Evolutionary conservation across 805 yeast species (phyloP).

Genomic region (Metschnikowia gelsemii): DNA sequence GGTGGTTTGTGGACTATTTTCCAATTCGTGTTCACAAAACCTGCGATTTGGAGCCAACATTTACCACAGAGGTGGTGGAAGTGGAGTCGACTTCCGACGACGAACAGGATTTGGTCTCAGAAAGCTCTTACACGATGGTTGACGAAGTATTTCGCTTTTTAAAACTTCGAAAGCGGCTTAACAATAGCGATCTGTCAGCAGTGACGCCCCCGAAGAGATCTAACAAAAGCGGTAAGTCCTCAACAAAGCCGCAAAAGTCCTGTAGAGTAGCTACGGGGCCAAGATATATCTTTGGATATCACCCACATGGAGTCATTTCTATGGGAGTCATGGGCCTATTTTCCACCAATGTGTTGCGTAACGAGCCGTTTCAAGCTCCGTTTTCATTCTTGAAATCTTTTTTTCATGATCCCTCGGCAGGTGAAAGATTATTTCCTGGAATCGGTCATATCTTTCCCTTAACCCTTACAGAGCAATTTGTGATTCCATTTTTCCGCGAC

Average conservation of each 20-base stretch:
- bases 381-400: slow-evolving; percentile 32
- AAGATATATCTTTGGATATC: slow-evolving; percentile 84
- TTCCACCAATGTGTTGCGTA: slow-evolving; percentile 54
- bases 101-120: slow-evolving; percentile 44
- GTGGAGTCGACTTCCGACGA: slow-evolving; percentile 29
- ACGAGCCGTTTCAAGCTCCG: slow-evolving; percentile 44
- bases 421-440: slow-evolving; percentile 74
- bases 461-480: slow-evolving; percentile 81
- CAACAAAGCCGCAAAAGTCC: slow-evolving; percentile 13
- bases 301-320: slow-evolving; percentile 95
- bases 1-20: slow-evolving; percentile 71
- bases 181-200: slow-evolving; percentile 25
- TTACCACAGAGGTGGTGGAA: slow-evolving; percentile 38
- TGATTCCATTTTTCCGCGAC: slow-evolving; percentile 82
- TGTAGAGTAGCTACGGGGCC: slow-evolving; percentile 54
- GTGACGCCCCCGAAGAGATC: neutral
- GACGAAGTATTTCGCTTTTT: slow-evolving; percentile 36
- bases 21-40: slow-evolving; percentile 75
- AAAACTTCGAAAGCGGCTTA: slow-evolving; percentile 39
- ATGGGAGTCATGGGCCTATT: slow-evolving; percentile 86
- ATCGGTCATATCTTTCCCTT: slow-evolving; percentile 69
- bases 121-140: slow-evolving; percentile 34
- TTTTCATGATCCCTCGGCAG: slow-evolving; percentile 66
- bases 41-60: slow-evolving; percentile 70
- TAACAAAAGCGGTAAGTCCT: neutral